These are phyloP conservation scores for Rhizopus sp. DNA, from an alignment of 371 early-diverging fungal genomes.

Conservation along the genomic window DNA sequence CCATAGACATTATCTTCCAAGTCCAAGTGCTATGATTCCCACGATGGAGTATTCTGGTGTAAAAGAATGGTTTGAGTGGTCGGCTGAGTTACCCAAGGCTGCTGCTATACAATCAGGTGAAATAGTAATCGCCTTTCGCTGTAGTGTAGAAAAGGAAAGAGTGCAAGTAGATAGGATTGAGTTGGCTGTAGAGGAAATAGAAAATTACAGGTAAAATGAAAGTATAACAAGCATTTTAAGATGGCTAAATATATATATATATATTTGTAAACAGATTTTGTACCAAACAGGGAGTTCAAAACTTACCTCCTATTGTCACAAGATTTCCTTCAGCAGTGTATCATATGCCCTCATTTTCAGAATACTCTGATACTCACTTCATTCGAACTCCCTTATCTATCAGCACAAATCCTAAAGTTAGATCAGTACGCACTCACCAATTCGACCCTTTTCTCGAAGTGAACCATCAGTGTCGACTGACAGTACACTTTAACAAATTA, in stretches of 20 bases:
- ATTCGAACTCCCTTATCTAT: constrained; percentile 38
- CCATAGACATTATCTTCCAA: constrained; percentile 45
- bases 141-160: constrained; percentile 49
- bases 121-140: constrained; percentile 39
- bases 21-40: constrained; percentile 49
- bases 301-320: constrained; percentile 35
- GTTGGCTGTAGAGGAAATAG: constrained; percentile 39
- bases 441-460: constrained; percentile 49
- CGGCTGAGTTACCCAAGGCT: constrained; percentile 47
- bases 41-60: constrained; percentile 34
- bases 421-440: constrained; percentile 37
- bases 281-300: constrained; percentile 41
- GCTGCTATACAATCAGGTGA: constrained; percentile 47
- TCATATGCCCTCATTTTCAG: constrained; percentile 39
- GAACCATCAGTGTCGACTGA: constrained; percentile 33
- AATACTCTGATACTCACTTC: constrained; percentile 44
- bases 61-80: constrained; percentile 52
- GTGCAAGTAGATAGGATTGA: constrained; percentile 42
- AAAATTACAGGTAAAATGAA: constrained; percentile 38
- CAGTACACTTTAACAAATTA: constrained; percentile 34
- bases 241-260: background rate
- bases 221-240: background rate
- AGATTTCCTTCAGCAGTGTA: constrained; percentile 38
- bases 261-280: constrained; percentile 27
- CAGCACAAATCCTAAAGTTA: constrained; percentile 18